Base-by-base conservation (phyloP, 495 filamentous ascomycete genomes). In the Aspergillus sclerotioniger region DNA sequence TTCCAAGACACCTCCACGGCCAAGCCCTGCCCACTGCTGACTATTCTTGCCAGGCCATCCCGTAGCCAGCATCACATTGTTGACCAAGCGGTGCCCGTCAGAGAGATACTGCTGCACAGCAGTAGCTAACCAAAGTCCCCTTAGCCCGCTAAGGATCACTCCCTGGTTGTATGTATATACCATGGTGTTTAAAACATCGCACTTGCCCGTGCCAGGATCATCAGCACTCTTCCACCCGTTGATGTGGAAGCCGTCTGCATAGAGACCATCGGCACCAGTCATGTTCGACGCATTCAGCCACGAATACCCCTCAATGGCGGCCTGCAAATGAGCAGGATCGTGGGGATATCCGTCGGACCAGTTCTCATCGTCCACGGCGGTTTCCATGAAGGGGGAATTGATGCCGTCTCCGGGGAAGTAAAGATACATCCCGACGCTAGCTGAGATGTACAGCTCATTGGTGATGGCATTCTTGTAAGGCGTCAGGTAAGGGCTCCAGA, bases 391-490 rank as follows among this genome's bases (percentile, higher is more conserved):
- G 1, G 92, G 92, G 0, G 87, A 84, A 13, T 77, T 69, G 56
- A 89, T 90, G 16, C 73, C 58, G 58, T 96, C 92, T 3, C 91
- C 91, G 0, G 92, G 91, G 67, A 91, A 94, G 68, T 94, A 82
- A 3, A 95, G 82, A 67, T 95, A 98, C 94, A 98, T 98, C 19
- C 78, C 82, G 46, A 95, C 82, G 48, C 87, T 91, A 0, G 90
- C 91, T 0, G 91, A 76, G 53, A 97, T 90, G 66, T 78, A 98
- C 8, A 97, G 81, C 67, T 98, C 86, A 67, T 98, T 98, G 31
- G 94, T 98, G 61, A 98, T 93, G 55, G 94, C 92, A 65, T 98
- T 98, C 70, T 98, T 98, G 73, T 98, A 97, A 0, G 93, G 91
- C 19, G 75, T 71, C 41, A 96, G 73, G 50, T 84, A 81, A 6